Base-by-base conservation (phyloP, 2,329 filamentous ascomycete genomes). In the Penicillium janthinellum region DNA sequence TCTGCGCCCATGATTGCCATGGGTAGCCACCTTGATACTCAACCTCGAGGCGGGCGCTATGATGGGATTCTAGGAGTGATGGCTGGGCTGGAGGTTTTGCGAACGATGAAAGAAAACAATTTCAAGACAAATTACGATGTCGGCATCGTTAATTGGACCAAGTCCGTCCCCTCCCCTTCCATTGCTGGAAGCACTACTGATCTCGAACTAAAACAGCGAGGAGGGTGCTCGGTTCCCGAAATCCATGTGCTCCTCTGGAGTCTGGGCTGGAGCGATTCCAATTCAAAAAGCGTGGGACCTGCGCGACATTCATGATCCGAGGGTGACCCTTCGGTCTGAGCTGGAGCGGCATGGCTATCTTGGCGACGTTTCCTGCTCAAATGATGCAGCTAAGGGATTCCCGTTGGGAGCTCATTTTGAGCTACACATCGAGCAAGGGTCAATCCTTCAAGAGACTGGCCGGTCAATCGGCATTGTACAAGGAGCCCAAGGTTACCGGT, bases 401-500 rank as follows among this genome's bases (percentile, higher is more conserved):
- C 88, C 88, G 0, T 85, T 92, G 70, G 87, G 83, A 0, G 89
- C 89, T 0, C 90, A 92, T 70, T 92, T 93, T 67, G 90, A 93
- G 72, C 80, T 93, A 4, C 90, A 93, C 69, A 93, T 93, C 50
- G 90, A 93, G 71, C 90, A 94, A 71, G 89, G 89, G 0, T 88
- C 89, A 0, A 84, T 90, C 14, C 81, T 93, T 0, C 88, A 91
- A 67, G 81, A 82, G 25, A 79, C 81, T 14, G 75, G 80, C 14
- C 80, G 84, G 58, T 86, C 86, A 56, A 83, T 92, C 57, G 86
- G 87, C 7, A 80, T 89, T 2, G 89, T 91, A 0, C 81, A 82
- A 28, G 88, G 88, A 2, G 88, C 88, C 0, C 88, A 91, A 70
- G 86, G 86, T 5, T 90, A 90, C 70, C 83, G 84, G 60, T 91